Evolutionary conservation across 2,329 filamentous ascomycete species (phyloP).

Genomic region (Grosmannia serpens): DNA sequence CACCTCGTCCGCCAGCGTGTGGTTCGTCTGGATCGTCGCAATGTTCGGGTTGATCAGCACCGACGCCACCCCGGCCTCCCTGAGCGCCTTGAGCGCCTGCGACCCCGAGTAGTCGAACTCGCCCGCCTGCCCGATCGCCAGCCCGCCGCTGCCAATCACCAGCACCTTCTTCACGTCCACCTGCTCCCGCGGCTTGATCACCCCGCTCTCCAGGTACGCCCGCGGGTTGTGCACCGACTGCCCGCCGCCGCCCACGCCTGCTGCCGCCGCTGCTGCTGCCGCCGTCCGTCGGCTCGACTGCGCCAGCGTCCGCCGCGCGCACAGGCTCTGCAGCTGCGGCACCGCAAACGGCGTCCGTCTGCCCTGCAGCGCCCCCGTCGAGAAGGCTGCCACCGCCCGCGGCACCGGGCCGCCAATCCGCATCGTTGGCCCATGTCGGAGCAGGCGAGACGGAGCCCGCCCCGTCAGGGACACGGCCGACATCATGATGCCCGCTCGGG

Average conservation of each 20-base stretch:
- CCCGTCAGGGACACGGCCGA: slow-evolving; percentile 34
- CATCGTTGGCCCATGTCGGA: slow-evolving; percentile 42
- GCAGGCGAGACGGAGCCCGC: slow-evolving; percentile 41
- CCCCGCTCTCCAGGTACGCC: slow-evolving; percentile 81
- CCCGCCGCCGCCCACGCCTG: slow-evolving; percentile 26
- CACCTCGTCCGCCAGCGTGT: slow-evolving; percentile 96
- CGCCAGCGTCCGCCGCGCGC: slow-evolving; percentile 25
- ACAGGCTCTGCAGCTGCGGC: neutral
- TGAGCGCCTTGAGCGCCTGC: slow-evolving; percentile 91
- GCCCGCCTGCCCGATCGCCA: slow-evolving; percentile 94
- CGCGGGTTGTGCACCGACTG: slow-evolving; percentile 70
- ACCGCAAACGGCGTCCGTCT: slow-evolving; percentile 19
- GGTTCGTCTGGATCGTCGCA: slow-evolving; percentile 95
- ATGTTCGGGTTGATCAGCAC: slow-evolving; percentile 99
- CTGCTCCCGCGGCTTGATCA: slow-evolving; percentile 64
- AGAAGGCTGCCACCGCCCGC: slow-evolving; percentile 26
- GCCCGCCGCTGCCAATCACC: slow-evolving; percentile 88
- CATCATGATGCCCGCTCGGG: slow-evolving; percentile 20
- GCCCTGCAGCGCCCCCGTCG: slow-evolving; percentile 2
- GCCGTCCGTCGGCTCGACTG: slow-evolving; percentile 35
- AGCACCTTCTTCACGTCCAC: slow-evolving; percentile 95
- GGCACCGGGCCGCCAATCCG: slow-evolving; percentile 31
- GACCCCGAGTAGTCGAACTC: slow-evolving; percentile 98
- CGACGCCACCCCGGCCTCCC: slow-evolving; percentile 95
- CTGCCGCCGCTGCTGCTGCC: slow-evolving; percentile 28